Evolutionary conservation across 768 basidiomycete genomes (phyloP), one percentile per base, ranked within the genome.

Genomic region (Cytidiella melzeri): DNA sequence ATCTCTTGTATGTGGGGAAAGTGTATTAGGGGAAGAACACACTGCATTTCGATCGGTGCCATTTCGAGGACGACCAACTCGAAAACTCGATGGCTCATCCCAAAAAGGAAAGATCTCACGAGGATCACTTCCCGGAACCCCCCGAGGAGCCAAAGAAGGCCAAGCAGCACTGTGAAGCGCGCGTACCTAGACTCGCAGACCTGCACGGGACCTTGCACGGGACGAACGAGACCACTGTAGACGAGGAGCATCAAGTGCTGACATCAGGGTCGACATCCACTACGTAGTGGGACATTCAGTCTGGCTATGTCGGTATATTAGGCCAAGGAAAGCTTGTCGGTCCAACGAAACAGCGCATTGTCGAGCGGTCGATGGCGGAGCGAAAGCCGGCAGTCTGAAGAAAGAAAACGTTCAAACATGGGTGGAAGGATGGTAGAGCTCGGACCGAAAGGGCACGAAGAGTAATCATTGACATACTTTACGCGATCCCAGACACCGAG

Each of bases 1-100:
- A 48, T 28, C 36, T 53, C 52, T 53, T 53, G 52, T 53, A 53
- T 11, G 52, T 4, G 24, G 19, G 47, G 52, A 53, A 43, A 53
- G n/a, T n/a, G n/a, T n/a, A n/a, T n/a, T n/a, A n/a, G n/a, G n/a
- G 52, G 52, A 47, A 43, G 24, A 4, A 47, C 41, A 34, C 50
- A 51, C 50, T 39, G 50, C 50, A 43, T 36, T 19, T 46, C 45
- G 47, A 47, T 46, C 30, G 23, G 27, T 18, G 18, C 52, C 52
- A 53, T 53, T 53, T 53, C 38, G 43, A 48, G 52, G 46, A 39
- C 41, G 52, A 34, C 19, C 20, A 30, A 41, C 19, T 39, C 34
- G 47, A 48, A 53, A 53, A 53, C 47, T 44, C 42, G 40, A 15
- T n/a, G 41, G n/a, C 25, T 38, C 26, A 24, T 25, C 46, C 47